Percentiles rank a stretch among this genome's conserved stretches.
phyloP scores from a whole-genome alignment of 306 rosid species.

The Lathyrus tuberosus region DNA sequence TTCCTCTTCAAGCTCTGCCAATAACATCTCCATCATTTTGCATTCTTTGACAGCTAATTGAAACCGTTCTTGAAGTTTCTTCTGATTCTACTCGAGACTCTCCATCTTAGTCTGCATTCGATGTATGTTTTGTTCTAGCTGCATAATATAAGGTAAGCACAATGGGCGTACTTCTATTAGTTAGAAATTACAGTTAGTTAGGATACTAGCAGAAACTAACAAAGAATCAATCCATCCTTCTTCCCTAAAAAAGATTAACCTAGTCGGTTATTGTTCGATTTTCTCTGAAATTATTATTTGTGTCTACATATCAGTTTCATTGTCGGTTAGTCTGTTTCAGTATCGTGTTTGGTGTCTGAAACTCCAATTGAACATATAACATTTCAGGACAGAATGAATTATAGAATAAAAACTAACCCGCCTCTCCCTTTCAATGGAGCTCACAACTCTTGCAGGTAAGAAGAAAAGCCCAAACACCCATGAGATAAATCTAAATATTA shows the following conservation, averaged over 20 bases:
- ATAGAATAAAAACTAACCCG: conserved; percentile 54
- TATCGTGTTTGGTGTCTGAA: neutral
- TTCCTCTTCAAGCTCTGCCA: conserved; percentile 75
- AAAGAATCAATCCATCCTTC: neutral
- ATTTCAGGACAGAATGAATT: neutral
- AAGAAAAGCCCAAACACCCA: conserved; percentile 63
- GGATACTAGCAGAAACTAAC: neutral
- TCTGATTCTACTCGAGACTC: conserved; percentile 58
- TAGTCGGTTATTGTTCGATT: neutral
- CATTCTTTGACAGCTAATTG: conserved; percentile 61
- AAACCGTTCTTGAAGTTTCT: conserved; percentile 56
- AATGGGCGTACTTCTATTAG: conserved; percentile 24
- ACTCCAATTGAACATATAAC: neutral
- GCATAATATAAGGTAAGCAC: conserved; percentile 38
- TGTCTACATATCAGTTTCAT: neutral
- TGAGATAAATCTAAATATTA: conserved; percentile 48
- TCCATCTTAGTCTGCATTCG: conserved; percentile 59
- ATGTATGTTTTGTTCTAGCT: conserved; percentile 58
- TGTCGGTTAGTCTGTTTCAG: neutral
- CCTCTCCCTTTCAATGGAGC: conserved; percentile 60
- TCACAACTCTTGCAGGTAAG: conserved; percentile 62
- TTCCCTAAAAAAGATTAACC: too few species aligned
- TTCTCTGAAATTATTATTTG: neutral
- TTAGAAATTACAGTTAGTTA: conserved; percentile 12
- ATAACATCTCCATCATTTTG: conserved; percentile 63